A percentile compares a stretch with the other conserved stretches of the same genome.
These are phyloP conservation scores for Penicillium sumatraense DNA, from an alignment of 2,329 filamentous ascomycete genomes.

Conservation along the genomic window DNA sequence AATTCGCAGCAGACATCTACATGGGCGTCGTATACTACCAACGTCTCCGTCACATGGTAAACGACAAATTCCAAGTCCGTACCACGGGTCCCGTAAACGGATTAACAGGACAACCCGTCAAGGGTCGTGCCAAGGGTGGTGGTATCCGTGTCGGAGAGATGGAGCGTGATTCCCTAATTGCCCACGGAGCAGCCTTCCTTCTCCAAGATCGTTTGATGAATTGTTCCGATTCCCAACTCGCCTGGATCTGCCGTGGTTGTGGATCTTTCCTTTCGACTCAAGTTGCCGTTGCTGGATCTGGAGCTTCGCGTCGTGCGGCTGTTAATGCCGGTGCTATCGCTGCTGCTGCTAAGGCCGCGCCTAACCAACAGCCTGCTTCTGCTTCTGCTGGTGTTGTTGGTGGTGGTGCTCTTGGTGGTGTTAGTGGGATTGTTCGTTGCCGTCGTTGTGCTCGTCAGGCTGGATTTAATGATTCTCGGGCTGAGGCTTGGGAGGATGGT, in stretches of 20 bases:
- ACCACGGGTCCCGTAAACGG: constrained; percentile 91
- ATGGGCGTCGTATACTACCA: constrained; percentile 98
- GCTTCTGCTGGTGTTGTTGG: constrained; percentile 53
- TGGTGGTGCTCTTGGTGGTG: constrained; percentile 64
- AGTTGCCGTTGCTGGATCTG: constrained; percentile 44
- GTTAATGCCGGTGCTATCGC: constrained; percentile 34
- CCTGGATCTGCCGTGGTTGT: constrained; percentile 87
- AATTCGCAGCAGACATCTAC: constrained; percentile 94
- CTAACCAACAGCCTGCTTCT: constrained; percentile 30
- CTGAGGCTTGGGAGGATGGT: constrained; percentile 85
- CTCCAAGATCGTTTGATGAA: constrained; percentile 96
- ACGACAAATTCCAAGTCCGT: constrained; percentile 98
- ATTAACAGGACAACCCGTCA: constrained; percentile 93
- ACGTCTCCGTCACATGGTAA: constrained; percentile 97
- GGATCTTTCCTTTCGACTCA: constrained; percentile 90
- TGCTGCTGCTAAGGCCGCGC: constrained; percentile 36
- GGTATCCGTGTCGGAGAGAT: constrained; percentile 99
- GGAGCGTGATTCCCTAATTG: constrained; percentile 93
- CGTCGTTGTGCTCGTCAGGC: constrained; percentile 74
- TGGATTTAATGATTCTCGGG: constrained; percentile 67
- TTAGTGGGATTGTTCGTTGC: constrained; percentile 71
- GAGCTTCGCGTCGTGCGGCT: constrained; percentile 31
- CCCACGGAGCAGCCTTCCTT: constrained; percentile 92
- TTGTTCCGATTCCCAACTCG: constrained; percentile 89
- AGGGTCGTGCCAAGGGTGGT: constrained; percentile 92